Evolutionary conservation across 371 early-diverging fungal species (phyloP), one percentile per base, ranked within the genome.

Genomic region (Conidiobolus incongruus): DNA sequence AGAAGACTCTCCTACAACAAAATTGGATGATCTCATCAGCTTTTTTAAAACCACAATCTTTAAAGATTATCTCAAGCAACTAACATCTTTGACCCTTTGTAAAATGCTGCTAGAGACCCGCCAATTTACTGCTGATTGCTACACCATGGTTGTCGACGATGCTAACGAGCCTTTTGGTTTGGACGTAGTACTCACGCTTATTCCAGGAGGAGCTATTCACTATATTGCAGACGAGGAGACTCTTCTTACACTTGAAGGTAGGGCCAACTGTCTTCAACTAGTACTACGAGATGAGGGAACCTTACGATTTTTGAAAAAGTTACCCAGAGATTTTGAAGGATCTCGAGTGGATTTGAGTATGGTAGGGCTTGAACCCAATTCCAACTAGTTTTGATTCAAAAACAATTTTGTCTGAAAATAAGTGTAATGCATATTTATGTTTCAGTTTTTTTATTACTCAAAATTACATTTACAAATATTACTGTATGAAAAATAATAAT

Each of bases 131-230:
- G 49, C 51, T 36, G 66, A 70, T 4, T 53, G 65, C 26, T 74
- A 74, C 51, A 73, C 74, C 6, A 45, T 74, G 19, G 38, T 71
- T 15, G 61, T 72, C 41, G 74, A 73, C 47, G 55, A 66, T 38
- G 62, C 54, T 2, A 35, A 52, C 12, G 75, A 74, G 35, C 61
- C 54, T n/a, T 40, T 44, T 8, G 73, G 72, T 2, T 37, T 72
- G 11, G 75, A 74, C 48, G 67, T 60, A 1, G 43, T 57, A 0
- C 58, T 71, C 23, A 55, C 57, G n/a, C 51, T 68, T 12, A 4
- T 24, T 17, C 47, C 51, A 37, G 63, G 64, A 19, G 75, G 75
- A 5, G 55, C 55, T 1, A 66, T 57, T 7, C 66, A 66, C 38
- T 74, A 74, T 48, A 56, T 71, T 23, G 62, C 60, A 13, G 66